Evolutionary conservation across 805 yeast genomes (phyloP).

Genomic region (Sugiyamaella qingdaonensis): DNA sequence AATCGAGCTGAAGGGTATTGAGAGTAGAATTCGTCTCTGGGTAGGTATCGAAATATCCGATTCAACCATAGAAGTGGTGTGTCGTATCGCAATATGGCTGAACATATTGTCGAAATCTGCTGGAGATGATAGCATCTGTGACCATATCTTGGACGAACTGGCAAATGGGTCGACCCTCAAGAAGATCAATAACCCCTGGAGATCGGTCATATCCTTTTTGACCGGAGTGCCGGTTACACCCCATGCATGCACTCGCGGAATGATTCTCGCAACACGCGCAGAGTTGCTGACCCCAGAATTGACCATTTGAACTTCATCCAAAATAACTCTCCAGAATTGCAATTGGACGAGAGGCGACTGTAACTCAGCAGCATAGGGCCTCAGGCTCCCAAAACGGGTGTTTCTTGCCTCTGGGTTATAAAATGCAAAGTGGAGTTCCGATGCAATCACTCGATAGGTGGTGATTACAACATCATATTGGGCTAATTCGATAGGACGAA

Average conservation of each 20-base stretch:
- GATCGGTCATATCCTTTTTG: conserved; percentile 58
- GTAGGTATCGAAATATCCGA: conserved; percentile 74
- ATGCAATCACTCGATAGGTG: conserved; percentile 65
- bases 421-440: conserved; percentile 74
- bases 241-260: conserved; percentile 90
- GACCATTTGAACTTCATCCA: conserved; percentile 96
- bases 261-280: conserved; percentile 70
- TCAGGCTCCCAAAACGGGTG: conserved; percentile 8
- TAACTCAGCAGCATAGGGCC: conserved; percentile 16
- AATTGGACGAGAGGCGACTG: conserved; percentile 71
- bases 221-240: conserved; percentile 97
- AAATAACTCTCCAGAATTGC: conserved; percentile 83
- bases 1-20: conserved; percentile 72
- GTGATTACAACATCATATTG: conserved; percentile 75
- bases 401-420: conserved; percentile 48
- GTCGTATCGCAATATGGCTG: conserved; percentile 58
- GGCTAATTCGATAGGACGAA: conserved; percentile 34
- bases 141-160: conserved; percentile 41
- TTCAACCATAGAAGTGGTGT: conserved; percentile 78
- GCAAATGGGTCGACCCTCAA: conserved; percentile 64
- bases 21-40: conserved; percentile 64
- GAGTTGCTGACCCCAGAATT: conserved; percentile 68
- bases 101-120: conserved; percentile 52
- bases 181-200: conserved; percentile 67
- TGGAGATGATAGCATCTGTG: conserved; percentile 31